Conservation (phyloP, 2,329 filamentous ascomycete species). For the Talaromyces sp. region DNA sequence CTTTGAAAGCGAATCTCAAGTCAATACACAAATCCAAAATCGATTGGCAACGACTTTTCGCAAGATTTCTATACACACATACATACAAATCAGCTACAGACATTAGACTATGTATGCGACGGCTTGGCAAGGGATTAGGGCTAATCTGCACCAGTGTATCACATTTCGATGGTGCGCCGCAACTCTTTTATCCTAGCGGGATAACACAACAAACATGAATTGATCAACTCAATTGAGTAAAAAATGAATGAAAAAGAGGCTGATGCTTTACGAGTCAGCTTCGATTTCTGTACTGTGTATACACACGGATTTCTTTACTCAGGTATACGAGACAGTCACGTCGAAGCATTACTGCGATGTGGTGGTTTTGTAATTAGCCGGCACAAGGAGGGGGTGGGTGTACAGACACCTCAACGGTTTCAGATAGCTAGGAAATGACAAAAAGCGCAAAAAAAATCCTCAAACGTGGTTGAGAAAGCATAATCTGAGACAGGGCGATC, state of each 20-base stretch:
- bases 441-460: neutral
- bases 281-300: neutral
- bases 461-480: neutral
- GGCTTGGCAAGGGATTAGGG: neutral
- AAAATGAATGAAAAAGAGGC: neutral
- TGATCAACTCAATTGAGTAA: neutral
- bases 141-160: constrained; percentile 13
- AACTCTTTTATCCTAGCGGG: neutral
- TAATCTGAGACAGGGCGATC: neutral
- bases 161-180: neutral
- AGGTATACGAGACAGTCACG: neutral
- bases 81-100: neutral
- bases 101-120: too few relatives aligned
- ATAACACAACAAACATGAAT: neutral
- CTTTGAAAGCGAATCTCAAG: neutral
- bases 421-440: neutral
- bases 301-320: neutral
- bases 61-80: neutral
- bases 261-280: neutral
- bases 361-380: neutral
- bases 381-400: too few relatives aligned
- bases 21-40: neutral
- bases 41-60: neutral
- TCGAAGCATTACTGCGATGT: neutral
- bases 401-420: neutral